Conservation (phyloP, 495 filamentous ascomycete species). For the Terfezia claveryi region DNA sequence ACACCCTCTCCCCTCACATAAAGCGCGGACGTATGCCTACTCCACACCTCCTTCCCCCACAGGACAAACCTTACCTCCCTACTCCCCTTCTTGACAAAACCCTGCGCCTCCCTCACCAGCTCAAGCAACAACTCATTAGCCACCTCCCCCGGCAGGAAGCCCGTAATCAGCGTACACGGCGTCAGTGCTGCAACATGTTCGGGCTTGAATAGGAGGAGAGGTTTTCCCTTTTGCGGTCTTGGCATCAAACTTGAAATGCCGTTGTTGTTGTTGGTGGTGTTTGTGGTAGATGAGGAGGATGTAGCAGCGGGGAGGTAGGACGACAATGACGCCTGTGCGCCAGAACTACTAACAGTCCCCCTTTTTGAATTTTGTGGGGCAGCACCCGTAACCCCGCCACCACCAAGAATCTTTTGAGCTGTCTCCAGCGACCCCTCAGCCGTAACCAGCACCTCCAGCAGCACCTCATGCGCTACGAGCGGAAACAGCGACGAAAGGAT, state of each 20-base stretch:
- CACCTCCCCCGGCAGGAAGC: background rate
- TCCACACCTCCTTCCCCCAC: background rate
- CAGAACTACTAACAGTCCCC: background rate
- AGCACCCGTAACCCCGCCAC: background rate
- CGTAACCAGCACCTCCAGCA: background rate
- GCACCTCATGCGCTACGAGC: background rate
- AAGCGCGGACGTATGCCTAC: background rate
- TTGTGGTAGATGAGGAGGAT: background rate
- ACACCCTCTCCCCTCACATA: background rate
- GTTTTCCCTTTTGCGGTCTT: background rate
- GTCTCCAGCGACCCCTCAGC: background rate
- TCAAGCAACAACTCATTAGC: background rate
- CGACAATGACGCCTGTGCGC: background rate
- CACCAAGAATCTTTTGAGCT: background rate
- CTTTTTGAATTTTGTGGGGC: background rate
- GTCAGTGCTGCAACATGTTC: slow-evolving; percentile 1
- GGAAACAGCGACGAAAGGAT: background rate
- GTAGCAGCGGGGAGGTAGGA: background rate
- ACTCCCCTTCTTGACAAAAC: background rate
- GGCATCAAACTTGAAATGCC: background rate
- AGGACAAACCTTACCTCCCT: background rate
- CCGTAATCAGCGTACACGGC: background rate
- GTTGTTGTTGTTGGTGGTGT: background rate
- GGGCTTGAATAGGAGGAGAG: background rate
- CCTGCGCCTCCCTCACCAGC: background rate